phyloP scores from a whole-genome alignment of 192 early-diverging fungal species.

The Irineochytrium annulatum region DNA sequence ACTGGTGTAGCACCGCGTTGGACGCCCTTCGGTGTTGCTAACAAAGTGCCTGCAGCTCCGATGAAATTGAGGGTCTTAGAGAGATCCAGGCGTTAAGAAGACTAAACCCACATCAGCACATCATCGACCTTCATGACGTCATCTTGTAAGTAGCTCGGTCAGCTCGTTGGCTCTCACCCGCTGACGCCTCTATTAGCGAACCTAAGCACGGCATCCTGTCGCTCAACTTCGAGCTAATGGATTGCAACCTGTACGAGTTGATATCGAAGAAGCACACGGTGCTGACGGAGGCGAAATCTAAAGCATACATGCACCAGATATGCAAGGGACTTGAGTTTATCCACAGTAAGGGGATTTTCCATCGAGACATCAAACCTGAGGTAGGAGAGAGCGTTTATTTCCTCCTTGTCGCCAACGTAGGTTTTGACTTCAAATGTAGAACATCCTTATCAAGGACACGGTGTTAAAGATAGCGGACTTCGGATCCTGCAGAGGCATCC shows the following conservation, averaged over 20 bases:
- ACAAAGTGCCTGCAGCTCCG: conserved; percentile 23
- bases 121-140: conserved; percentile 51
- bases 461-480: conserved; percentile 59
- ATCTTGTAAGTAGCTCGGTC: conserved; percentile 42
- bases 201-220: conserved; percentile 48
- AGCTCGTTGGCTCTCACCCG: background rate
- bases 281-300: conserved; percentile 52
- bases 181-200: conserved; percentile 31
- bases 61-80: conserved; percentile 55
- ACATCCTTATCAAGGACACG: conserved; percentile 54
- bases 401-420: background rate
- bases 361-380: background rate
- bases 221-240: conserved; percentile 62
- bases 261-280: conserved; percentile 45
- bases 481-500: conserved; percentile 60
- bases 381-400: conserved; percentile 33
- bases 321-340: conserved; percentile 59
- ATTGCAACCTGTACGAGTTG: conserved; percentile 61
- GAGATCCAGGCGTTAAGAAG: conserved; percentile 57
- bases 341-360: conserved; percentile 39
- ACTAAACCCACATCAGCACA: conserved; percentile 51
- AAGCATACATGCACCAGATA: conserved; percentile 53
- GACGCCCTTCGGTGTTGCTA: background rate
- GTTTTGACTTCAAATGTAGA: conserved; percentile 25
- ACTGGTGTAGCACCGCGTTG: too few relatives aligned